Percentiles rank a stretch among this genome's conserved stretches.
phyloP scores from a whole-genome alignment of 768 basidiomycete species.

The Psilocybe subaeruginosa region DNA sequence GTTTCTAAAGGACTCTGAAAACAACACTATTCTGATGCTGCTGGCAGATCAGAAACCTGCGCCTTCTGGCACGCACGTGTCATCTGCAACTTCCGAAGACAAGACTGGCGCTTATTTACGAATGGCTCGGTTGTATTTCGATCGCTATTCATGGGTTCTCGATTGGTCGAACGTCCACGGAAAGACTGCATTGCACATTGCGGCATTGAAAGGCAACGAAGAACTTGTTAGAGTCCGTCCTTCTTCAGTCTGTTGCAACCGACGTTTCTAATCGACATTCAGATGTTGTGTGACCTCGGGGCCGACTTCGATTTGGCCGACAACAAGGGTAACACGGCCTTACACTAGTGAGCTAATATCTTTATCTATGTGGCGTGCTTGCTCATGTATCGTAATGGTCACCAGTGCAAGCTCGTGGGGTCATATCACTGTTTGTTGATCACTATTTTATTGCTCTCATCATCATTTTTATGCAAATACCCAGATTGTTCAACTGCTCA shows the following conservation, averaged over 20 bases:
- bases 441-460: constrained; percentile 2
- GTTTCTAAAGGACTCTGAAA: constrained; percentile 76
- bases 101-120: constrained; percentile 73
- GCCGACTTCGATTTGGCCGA: constrained; percentile 92
- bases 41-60: constrained; percentile 81
- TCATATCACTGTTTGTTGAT: constrained; percentile 67
- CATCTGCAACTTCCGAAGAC: constrained; percentile 56
- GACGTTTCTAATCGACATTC: constrained; percentile 16
- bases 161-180: constrained; percentile 94
- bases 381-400: constrained; percentile 11
- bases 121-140: constrained; percentile 87
- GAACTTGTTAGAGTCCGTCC: constrained; percentile 79
- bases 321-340: constrained; percentile 87
- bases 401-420: constrained; percentile 87
- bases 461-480: background rate
- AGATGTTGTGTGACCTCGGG: constrained; percentile 92
- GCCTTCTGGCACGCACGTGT: constrained; percentile 44
- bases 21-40: constrained; percentile 91
- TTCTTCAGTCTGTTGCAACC: background rate
- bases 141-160: constrained; percentile 83
- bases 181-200: constrained; percentile 89
- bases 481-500: constrained; percentile 82
- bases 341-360: constrained; percentile 78
- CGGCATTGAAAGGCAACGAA: constrained; percentile 87
- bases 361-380: background rate